These are phyloP conservation scores for Cystofilobasidium capitatum DNA, from an alignment of 768 basidiomycete genomes.

Conservation along the genomic window DNA sequence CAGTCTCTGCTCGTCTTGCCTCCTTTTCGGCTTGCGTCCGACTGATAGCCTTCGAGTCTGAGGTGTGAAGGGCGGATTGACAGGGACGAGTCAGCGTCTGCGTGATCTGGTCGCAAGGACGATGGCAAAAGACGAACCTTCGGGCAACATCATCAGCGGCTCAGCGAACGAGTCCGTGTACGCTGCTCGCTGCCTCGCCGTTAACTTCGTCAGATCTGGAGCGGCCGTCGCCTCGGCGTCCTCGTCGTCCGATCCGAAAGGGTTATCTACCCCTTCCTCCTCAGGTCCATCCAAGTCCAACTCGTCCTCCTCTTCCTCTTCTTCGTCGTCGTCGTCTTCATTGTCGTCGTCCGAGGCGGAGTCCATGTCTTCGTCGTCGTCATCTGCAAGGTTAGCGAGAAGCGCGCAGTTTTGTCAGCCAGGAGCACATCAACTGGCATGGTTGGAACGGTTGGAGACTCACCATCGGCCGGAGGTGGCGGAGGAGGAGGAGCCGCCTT, in stretches of 20 bases:
- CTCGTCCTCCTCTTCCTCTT: constrained; percentile 17
- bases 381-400: background rate
- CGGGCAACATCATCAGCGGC: constrained; percentile 17
- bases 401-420: background rate
- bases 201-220: constrained; percentile 7
- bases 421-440: no score
- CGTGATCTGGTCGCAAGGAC: background rate
- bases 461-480: background rate
- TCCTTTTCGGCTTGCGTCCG: constrained; percentile 19
- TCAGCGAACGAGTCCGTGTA: constrained; percentile 10
- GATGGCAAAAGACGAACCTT: constrained; percentile 3
- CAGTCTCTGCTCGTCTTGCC: constrained; percentile 12
- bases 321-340: background rate
- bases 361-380: background rate
- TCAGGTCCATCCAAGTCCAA: no score
- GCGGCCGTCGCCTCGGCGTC: background rate
- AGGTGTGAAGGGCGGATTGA: background rate
- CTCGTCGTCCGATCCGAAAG: constrained; percentile 9
- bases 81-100: background rate
- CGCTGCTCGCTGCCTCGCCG: constrained; percentile 20
- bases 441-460: background rate
- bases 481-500: background rate
- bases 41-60: constrained; percentile 13
- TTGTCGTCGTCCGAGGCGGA: background rate
- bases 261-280: no score